Base-by-base conservation (phyloP, 1,284 basidiomycete species). In the Termitomyces sp. region DNA sequence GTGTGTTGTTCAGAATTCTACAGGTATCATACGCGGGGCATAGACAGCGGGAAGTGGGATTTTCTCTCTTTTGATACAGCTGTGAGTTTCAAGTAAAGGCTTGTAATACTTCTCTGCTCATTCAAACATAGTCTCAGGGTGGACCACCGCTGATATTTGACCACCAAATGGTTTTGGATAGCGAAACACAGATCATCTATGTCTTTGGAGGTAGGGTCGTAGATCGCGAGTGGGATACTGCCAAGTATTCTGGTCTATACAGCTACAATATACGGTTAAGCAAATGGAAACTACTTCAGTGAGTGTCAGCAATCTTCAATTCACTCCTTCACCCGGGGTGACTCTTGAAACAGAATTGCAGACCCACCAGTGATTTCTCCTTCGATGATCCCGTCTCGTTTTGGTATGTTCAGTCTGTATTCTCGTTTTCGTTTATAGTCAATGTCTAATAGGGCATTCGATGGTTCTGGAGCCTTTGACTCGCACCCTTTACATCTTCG, bases 111-210 rank as follows among this genome's bases (percentile, higher is more conserved):
- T 24, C 19, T 40, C 21, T 53, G 24, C 44, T 48, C 34, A 30
- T 42, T 4, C 5, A 43, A 55, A 7, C 3, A 12, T 56, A 88
- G 86, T 66, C 73, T 2, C 75, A 79, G 6, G 83, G 84, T 9
- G 89, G 89, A 0, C 90, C 90, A 5, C 83, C 85, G 1, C 73
- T 92, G 34, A 73, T 92, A 50, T 90, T 84, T 61, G 90, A 92
- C 66, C 90, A 92, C 64, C 87, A 90, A 65, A 88, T 93, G 81
- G 83, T 76, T 38, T 81, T 92, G 59, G 90, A 92, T 62, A 77
- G 78, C 26, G 84, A 88, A 15, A 72, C 79, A 0, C 88, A 90
- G 65, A 77, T 84, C 13, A 67, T 94, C 17, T 93, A 91, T 59
- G 81, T 92, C 9, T 89, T 86, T 60, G 91, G 91, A 9, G 91